Evolutionary conservation across 2,329 filamentous ascomycete genomes (phyloP).

Genomic region (Aspergillus costaricaensis): DNA sequence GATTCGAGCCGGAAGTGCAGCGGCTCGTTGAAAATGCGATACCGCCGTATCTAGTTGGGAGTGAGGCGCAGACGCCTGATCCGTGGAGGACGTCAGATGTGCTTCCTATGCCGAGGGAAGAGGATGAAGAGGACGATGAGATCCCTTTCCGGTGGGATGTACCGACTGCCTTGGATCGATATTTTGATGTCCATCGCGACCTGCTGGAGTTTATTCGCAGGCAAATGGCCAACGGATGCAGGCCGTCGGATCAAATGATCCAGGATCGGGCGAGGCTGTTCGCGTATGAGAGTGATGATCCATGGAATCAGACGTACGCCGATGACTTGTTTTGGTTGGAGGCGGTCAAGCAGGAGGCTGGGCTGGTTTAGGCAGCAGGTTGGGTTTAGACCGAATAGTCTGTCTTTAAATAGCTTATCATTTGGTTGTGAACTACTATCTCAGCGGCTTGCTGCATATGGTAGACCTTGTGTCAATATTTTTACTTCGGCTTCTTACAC

Average conservation of each 20-base stretch:
- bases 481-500: no score
- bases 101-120: background rate
- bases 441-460: no score
- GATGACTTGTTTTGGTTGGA: slow-evolving; percentile 1
- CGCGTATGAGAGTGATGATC: slow-evolving; percentile 4
- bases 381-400: no score
- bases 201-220: background rate
- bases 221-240: background rate
- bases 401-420: no score
- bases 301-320: slow-evolving; percentile 5
- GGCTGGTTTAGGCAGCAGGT: background rate
- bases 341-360: background rate
- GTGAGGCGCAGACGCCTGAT: slow-evolving; percentile 29
- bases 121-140: background rate
- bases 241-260: background rate
- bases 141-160: background rate
- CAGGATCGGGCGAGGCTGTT: background rate
- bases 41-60: slow-evolving; percentile 36
- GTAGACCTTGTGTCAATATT: no score
- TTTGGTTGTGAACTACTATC: background rate
- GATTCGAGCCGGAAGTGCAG: slow-evolving; percentile 36
- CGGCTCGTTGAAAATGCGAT: slow-evolving; percentile 33
- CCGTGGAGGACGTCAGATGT: slow-evolving; percentile 20
- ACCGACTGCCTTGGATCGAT: slow-evolving; percentile 4
- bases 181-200: background rate